Percentiles rank a stretch among this genome's conserved stretches.
Evolutionary conservation across 129 eudicot species (phyloP).

Genomic region (Centrapalus pauciflorus): DNA sequence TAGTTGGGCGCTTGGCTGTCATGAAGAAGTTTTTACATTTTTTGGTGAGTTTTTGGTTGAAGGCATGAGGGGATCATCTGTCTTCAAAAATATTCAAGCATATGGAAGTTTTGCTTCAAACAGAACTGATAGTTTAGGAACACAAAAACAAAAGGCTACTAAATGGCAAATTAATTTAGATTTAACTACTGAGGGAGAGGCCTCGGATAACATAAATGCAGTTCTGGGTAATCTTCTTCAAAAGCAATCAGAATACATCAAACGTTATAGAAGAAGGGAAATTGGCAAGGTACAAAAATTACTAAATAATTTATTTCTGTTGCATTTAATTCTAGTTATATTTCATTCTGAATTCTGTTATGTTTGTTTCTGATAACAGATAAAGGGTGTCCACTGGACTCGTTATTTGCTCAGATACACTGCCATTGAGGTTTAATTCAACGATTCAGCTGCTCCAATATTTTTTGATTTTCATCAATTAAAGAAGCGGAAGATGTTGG

Average conservation of each 20-base stretch:
- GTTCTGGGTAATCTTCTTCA: constrained; percentile 35
- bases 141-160: constrained; percentile 46
- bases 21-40: constrained; percentile 75
- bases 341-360: not conserved
- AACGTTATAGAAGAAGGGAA: constrained; percentile 94
- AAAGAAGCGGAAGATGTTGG: constrained; percentile 93
- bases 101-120: constrained; percentile 50
- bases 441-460: constrained; percentile 74
- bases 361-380: constrained; percentile 38
- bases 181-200: constrained; percentile 36
- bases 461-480: constrained; percentile 83
- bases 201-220: constrained; percentile 35
- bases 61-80: constrained; percentile 95
- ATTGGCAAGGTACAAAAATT: constrained; percentile 53
- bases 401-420: constrained; percentile 92
- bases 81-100: constrained; percentile 52
- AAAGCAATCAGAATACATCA: constrained; percentile 57
- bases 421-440: constrained; percentile 89
- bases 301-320: not conserved
- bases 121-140: constrained; percentile 49
- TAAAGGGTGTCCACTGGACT: constrained; percentile 98
- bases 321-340: not conserved
- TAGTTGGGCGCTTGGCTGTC: constrained; percentile 86
- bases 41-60: constrained; percentile 87
- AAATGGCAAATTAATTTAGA: constrained; percentile 51